These are phyloP conservation scores for Chenopodium berlandieri DNA, from an alignment of 148 eudicot genomes.

Conservation along the genomic window DNA sequence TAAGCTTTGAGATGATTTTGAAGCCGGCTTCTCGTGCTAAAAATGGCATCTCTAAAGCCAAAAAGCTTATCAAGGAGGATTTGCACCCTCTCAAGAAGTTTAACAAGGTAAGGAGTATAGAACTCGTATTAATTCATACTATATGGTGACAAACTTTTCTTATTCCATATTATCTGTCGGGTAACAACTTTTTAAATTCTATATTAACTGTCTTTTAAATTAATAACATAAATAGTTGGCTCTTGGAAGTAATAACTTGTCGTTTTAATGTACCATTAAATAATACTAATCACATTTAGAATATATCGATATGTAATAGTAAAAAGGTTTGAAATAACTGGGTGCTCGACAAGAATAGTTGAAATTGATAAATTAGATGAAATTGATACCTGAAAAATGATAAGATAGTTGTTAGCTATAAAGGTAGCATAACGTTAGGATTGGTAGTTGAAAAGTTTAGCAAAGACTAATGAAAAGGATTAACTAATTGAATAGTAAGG, in stretches of 20 bases:
- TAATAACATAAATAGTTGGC: too few species aligned
- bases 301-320: too few species aligned
- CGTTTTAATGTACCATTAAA: not conserved
- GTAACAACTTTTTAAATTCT: not conserved
- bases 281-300: not conserved
- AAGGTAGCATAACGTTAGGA: not conserved
- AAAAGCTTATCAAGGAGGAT: conserved; percentile 43
- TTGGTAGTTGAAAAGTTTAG: too few species aligned
- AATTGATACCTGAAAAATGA: not conserved
- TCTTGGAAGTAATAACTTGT: not conserved
- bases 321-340: not conserved
- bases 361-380: not conserved
- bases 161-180: not conserved
- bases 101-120: conserved; percentile 40
- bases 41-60: conserved; percentile 37
- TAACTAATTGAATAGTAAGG: too few species aligned
- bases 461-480: too few species aligned
- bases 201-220: not conserved
- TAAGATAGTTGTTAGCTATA: too few species aligned
- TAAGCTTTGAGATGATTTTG: conserved; percentile 3
- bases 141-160: too few species aligned
- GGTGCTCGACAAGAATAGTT: not conserved
- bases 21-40: conserved; percentile 25
- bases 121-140: too few species aligned
- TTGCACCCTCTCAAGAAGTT: conserved; percentile 50